These are phyloP conservation scores for Tubosaeta sp. DNA, from an alignment of 768 basidiomycete genomes.

Conservation along the genomic window DNA sequence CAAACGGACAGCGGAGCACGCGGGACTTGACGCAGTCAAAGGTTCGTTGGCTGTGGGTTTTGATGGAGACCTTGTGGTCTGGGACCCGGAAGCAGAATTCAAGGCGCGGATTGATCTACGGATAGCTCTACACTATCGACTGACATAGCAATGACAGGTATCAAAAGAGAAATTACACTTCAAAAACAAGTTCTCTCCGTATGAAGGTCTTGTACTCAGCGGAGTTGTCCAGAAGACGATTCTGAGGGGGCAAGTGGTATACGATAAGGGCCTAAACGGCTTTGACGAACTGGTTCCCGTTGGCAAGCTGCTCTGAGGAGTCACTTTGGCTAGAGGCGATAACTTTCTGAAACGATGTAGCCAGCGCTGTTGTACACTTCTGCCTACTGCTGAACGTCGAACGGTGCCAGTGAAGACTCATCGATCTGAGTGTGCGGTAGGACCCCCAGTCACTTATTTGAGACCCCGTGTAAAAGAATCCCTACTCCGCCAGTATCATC, in stretches of 20 bases:
- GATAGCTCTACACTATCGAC: neutral
- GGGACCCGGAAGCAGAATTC: slow-evolving; percentile 58
- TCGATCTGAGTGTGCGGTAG: too few relatives aligned
- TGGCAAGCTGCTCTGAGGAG: slow-evolving; percentile 40
- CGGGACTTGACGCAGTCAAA: slow-evolving; percentile 64
- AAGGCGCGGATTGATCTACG: slow-evolving; percentile 28
- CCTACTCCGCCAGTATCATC: too few relatives aligned
- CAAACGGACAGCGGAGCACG: slow-evolving; percentile 71
- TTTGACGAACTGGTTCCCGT: slow-evolving; percentile 32
- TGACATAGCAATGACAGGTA: slow-evolving; percentile 45
- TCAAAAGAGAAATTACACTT: slow-evolving; percentile 70
- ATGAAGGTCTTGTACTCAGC: slow-evolving; percentile 65
- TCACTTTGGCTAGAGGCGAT: neutral
- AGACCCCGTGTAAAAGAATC: too few relatives aligned
- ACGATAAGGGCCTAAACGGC: slow-evolving; percentile 40
- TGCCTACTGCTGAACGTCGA: too few relatives aligned
- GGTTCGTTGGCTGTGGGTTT: slow-evolving; percentile 69
- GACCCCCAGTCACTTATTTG: too few relatives aligned
- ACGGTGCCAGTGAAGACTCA: too few relatives aligned
- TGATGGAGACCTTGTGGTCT: slow-evolving; percentile 86
- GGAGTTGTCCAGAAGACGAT: slow-evolving; percentile 78
- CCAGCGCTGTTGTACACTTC: neutral
- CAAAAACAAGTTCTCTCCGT: slow-evolving; percentile 94
- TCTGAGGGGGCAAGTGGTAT: slow-evolving; percentile 72
- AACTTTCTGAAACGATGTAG: too few relatives aligned